Percentiles rank a stretch among this genome's conserved stretches.
phyloP scores from a whole-genome alignment of 176 grass and related monocot genomes.

The Oryza glaberrima region DNA sequence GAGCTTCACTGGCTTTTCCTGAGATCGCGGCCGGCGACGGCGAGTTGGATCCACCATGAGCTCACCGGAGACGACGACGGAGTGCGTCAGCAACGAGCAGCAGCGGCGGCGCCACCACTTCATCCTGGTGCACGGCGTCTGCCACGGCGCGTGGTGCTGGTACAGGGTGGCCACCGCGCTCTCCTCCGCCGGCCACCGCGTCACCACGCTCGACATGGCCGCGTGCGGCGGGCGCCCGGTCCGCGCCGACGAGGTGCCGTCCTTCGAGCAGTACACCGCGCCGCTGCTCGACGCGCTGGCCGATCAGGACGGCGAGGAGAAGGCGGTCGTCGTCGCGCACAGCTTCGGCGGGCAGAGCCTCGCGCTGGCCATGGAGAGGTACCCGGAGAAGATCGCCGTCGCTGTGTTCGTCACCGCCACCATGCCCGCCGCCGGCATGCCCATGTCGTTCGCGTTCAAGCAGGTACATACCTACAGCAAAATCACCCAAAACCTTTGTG shows the following conservation, averaged over 20 bases:
- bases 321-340: slow-evolving; percentile 54
- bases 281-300: slow-evolving; percentile 28
- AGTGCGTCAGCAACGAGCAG: too few species aligned
- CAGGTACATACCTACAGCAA: slow-evolving; percentile 24
- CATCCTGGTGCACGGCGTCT: too few species aligned
- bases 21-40: too few species aligned
- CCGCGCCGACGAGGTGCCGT: slow-evolving; percentile 23
- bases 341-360: slow-evolving; percentile 44
- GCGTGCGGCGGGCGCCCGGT: slow-evolving; percentile 29
- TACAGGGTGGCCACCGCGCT: slow-evolving; percentile 52
- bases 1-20: too few species aligned
- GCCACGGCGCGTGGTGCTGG: slow-evolving; percentile 69
- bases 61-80: too few species aligned
- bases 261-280: slow-evolving; percentile 39
- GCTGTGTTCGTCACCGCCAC: slow-evolving; percentile 46
- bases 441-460: not conserved
- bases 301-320: slow-evolving; percentile 5
- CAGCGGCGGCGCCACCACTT: too few species aligned
- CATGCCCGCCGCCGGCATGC: too few species aligned
- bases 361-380: slow-evolving; percentile 35
- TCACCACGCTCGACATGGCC: slow-evolving; percentile 50
- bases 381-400: not conserved
- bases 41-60: too few species aligned
- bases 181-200: slow-evolving; percentile 9
- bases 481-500: too few species aligned